Conservation (phyloP, 345 rosid genomes). For the Turritis glabra region DNA sequence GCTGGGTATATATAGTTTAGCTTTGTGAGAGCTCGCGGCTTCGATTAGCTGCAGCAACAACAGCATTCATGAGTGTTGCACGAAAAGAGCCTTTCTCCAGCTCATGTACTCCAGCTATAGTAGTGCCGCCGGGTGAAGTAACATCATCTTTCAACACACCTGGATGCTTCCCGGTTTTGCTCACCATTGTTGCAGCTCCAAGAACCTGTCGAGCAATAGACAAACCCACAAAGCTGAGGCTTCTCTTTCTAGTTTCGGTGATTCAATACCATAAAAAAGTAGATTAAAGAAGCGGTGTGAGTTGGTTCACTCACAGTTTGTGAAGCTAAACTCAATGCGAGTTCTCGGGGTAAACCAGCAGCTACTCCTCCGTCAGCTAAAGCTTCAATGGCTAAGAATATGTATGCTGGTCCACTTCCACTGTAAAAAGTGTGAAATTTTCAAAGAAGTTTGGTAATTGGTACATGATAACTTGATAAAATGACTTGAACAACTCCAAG, state of each 20-base stretch:
- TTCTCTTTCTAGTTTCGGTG: not conserved
- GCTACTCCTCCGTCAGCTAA: slow-evolving; percentile 98
- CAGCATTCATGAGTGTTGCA: slow-evolving; percentile 85
- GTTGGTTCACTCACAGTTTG: slow-evolving; percentile 62
- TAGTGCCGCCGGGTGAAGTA: slow-evolving; percentile 89
- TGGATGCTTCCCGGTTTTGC: slow-evolving; percentile 81
- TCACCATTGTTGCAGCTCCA: slow-evolving; percentile 88
- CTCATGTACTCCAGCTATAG: slow-evolving; percentile 85
- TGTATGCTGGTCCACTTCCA: slow-evolving; percentile 94
- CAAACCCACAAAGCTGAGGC: not conserved
- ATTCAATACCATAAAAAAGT: not conserved
- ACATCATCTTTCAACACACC: slow-evolving; percentile 93
- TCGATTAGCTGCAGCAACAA: slow-evolving; percentile 78
- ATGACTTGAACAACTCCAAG: not conserved
- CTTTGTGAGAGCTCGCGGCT: slow-evolving; percentile 65
- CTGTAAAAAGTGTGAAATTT: slow-evolving; percentile 41
- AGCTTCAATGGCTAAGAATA: slow-evolving; percentile 90
- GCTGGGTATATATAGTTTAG: slow-evolving; percentile 17
- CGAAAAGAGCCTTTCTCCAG: slow-evolving; percentile 88
- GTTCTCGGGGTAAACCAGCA: slow-evolving; percentile 93
- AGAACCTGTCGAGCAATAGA: slow-evolving; percentile 54
- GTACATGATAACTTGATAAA: slow-evolving; percentile 1
- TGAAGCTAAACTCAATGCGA: slow-evolving; percentile 79
- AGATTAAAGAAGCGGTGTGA: not conserved
- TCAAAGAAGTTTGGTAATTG: not conserved